Evolutionary conservation across 192 early-diverging fungal species (phyloP).

Genomic region (Backusella parvicylindrica): DNA sequence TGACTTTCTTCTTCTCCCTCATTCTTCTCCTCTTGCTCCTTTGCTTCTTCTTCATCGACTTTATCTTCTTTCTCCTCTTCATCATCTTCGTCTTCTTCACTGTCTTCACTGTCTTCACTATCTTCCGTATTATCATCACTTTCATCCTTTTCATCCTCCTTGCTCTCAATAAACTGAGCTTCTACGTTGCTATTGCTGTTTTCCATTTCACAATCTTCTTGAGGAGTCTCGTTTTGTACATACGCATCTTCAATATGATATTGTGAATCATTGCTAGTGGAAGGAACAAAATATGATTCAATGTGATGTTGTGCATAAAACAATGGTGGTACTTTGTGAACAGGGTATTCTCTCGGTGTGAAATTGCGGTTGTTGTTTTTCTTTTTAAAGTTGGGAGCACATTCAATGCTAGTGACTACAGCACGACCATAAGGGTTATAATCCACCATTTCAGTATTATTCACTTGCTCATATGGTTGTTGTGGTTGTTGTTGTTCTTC

Average conservation of each 20-base stretch:
- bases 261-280: not conserved
- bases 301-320: constrained; percentile 5
- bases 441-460: not conserved
- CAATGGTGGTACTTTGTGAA: not conserved
- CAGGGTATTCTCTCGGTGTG: not conserved
- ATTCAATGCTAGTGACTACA: constrained; percentile 2
- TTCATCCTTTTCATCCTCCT: too few relatives aligned
- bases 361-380: not conserved
- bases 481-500: not conserved
- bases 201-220: not conserved
- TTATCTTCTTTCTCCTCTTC: not conserved
- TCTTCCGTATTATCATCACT: not conserved
- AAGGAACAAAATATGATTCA: not conserved
- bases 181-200: too few relatives aligned
- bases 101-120: not conserved
- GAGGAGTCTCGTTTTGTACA: not conserved
- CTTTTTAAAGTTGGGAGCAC: not conserved
- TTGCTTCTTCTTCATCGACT: not conserved
- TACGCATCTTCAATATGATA: not conserved
- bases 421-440: constrained; percentile 1
- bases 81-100: not conserved
- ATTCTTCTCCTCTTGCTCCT: not conserved
- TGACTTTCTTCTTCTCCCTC: not conserved
- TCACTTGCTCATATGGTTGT: not conserved
- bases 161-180: not conserved